Percentiles rank a stretch among this genome's conserved stretches.
These are phyloP conservation scores for Juncus inflexus DNA, from an alignment of 176 grass and related monocot genomes.

Conservation along the genomic window DNA sequence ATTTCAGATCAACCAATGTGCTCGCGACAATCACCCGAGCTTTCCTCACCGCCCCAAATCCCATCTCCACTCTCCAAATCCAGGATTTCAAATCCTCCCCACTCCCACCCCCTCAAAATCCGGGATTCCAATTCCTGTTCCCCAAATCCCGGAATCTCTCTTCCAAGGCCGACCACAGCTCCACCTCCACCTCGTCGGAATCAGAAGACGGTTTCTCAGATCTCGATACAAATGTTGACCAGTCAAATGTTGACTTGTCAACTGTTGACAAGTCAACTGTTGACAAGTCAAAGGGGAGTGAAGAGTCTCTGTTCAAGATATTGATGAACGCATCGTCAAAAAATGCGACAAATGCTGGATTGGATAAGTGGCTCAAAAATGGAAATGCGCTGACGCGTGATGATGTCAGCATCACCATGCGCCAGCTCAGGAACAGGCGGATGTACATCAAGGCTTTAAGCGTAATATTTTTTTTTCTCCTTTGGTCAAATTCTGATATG, in stretches of 20 bases:
- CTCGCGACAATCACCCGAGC: slow-evolving; percentile 8
- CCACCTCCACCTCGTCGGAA: background rate
- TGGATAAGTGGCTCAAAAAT: slow-evolving; percentile 16
- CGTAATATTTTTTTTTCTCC: background rate
- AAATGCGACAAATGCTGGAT: background rate
- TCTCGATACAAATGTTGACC: slow-evolving; percentile 1
- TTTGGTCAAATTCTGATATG: background rate
- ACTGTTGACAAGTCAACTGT: background rate
- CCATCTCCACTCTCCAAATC: background rate
- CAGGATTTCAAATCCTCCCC: background rate
- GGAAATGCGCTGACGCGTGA: slow-evolving; percentile 11
- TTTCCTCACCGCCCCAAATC: slow-evolving; percentile 1
- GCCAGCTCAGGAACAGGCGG: slow-evolving; percentile 20
- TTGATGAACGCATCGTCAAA: background rate
- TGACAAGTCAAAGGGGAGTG: slow-evolving; percentile 2
- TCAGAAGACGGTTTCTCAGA: slow-evolving; percentile 9
- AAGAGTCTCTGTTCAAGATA: slow-evolving; percentile 18
- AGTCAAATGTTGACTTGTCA: background rate
- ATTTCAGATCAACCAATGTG: slow-evolving; percentile 4
- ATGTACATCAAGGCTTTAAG: slow-evolving; percentile 13
- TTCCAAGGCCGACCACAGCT: background rate
- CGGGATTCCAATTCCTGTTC: background rate
- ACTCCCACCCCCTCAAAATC: background rate
- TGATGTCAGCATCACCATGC: slow-evolving; percentile 17
- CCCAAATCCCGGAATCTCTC: slow-evolving; percentile 5